Percentiles rank a stretch among this genome's conserved stretches.
These are phyloP conservation scores for Vigna reflexopilosa DNA, from an alignment of 306 rosid genomes.

Conservation along the genomic window DNA sequence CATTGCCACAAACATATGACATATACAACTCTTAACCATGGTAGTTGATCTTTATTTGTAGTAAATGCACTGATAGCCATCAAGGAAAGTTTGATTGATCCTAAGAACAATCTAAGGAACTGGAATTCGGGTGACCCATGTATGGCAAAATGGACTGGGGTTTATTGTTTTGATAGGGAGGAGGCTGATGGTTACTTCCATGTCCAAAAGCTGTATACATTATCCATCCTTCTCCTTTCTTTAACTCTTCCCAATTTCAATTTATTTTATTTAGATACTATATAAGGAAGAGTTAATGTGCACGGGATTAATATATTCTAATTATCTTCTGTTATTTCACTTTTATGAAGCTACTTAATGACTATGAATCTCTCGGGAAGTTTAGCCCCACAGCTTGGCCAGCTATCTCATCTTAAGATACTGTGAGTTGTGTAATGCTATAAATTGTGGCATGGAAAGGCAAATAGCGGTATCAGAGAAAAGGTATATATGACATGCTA, in stretches of 20 bases:
- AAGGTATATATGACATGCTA: slow-evolving; percentile 37
- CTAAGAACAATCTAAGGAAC: slow-evolving; percentile 49
- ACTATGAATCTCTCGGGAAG: slow-evolving; percentile 69
- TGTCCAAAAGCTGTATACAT: slow-evolving; percentile 65
- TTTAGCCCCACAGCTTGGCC: slow-evolving; percentile 74
- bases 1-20: background rate
- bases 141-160: slow-evolving; percentile 67
- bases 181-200: slow-evolving; percentile 59
- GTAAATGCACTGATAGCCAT: slow-evolving; percentile 69
- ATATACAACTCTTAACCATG: slow-evolving; percentile 9
- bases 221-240: slow-evolving; percentile 3
- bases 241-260: background rate
- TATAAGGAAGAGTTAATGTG: background rate
- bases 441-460: slow-evolving; percentile 26
- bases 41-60: slow-evolving; percentile 43
- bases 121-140: slow-evolving; percentile 85
- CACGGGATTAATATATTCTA: slow-evolving; percentile 2
- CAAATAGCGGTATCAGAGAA: background rate
- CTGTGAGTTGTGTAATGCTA: slow-evolving; percentile 60
- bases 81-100: slow-evolving; percentile 69
- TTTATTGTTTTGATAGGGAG: slow-evolving; percentile 50
- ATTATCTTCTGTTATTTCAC: slow-evolving; percentile 15
- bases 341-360: slow-evolving; percentile 67
- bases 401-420: slow-evolving; percentile 62
- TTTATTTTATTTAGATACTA: background rate